Percentiles rank a stretch among this genome's conserved stretches.
These are phyloP conservation scores for Dictyostelium intermedium DNA, from an alignment of 78 protist genomes.

Conservation along the genomic window DNA sequence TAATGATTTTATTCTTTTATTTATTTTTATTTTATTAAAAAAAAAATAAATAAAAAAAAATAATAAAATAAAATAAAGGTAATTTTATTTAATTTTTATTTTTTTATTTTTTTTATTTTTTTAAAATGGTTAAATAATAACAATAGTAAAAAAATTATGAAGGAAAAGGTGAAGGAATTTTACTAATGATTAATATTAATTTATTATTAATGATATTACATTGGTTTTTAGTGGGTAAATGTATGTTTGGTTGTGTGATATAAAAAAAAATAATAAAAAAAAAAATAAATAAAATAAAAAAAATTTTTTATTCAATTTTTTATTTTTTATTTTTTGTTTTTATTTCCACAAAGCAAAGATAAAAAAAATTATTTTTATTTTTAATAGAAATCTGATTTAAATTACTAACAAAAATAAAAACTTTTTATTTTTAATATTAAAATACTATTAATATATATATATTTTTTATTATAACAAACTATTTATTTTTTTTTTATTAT, in stretches of 20 bases:
- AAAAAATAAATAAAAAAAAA: too few relatives aligned
- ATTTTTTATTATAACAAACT: too few relatives aligned
- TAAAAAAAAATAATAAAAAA: not conserved
- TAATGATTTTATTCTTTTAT: not conserved
- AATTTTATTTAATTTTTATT: not conserved
- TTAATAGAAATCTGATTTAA: not conserved
- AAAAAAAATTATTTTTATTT: not conserved
- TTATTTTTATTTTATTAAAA: too few relatives aligned
- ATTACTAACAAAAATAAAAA: too few relatives aligned
- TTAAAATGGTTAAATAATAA: not conserved
- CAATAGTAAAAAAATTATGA: not conserved
- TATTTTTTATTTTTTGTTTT: not conserved
- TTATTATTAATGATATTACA: too few relatives aligned
- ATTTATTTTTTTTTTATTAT: too few relatives aligned
- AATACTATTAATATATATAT: too few relatives aligned
- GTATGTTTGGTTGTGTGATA: not conserved
- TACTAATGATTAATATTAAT: not conserved
- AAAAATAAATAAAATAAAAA: not conserved
- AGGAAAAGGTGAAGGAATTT: not conserved
- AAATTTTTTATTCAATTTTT: not conserved
- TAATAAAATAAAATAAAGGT: not conserved
- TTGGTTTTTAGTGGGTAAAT: not conserved
- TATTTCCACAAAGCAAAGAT: too few relatives aligned
- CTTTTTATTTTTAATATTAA: too few relatives aligned
- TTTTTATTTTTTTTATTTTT: not conserved